Evolutionary conservation across 2,329 filamentous ascomycete species (phyloP).

Genomic region (Paraphaeosphaeria minitans): DNA sequence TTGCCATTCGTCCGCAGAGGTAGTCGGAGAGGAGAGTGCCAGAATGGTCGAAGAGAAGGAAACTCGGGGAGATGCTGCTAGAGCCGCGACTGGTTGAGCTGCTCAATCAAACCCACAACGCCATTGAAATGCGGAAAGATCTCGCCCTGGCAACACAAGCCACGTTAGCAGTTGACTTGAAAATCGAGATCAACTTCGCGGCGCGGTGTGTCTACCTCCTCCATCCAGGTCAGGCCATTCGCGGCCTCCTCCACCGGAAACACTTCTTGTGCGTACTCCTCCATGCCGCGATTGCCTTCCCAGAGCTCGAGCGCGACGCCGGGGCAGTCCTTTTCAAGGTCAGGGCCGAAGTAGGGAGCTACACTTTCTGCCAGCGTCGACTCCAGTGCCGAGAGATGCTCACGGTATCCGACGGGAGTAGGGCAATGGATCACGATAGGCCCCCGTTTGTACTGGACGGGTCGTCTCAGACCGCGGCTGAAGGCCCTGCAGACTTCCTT

Average conservation of each 20-base stretch:
- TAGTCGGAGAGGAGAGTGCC: constrained; percentile 22
- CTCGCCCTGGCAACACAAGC: constrained; percentile 37
- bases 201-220: constrained; percentile 52
- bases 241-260: constrained; percentile 94
- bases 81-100: constrained; percentile 42
- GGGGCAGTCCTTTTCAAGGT: constrained; percentile 67
- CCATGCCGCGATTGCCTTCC: constrained; percentile 87
- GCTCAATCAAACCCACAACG: constrained; percentile 38
- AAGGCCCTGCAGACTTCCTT: constrained; percentile 82
- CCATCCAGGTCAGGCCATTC: constrained; percentile 95
- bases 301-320: constrained; percentile 79
- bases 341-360: constrained; percentile 67
- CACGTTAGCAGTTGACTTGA: constrained; percentile 46
- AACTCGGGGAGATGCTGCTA: constrained; percentile 24
- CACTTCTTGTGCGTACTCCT: constrained; percentile 93
- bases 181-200: constrained; percentile 44
- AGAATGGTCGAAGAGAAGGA: constrained; percentile 17
- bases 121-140: constrained; percentile 32
- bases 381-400: constrained; percentile 75
- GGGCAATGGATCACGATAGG: constrained; percentile 84
- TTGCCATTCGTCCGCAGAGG: neutral
- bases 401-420: constrained; percentile 84
- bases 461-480: constrained; percentile 74
- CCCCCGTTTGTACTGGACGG: constrained; percentile 76
- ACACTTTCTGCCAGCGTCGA: constrained; percentile 63